Conservation (phyloP, 768 basidiomycete genomes). For the Boletus insuetus region DNA sequence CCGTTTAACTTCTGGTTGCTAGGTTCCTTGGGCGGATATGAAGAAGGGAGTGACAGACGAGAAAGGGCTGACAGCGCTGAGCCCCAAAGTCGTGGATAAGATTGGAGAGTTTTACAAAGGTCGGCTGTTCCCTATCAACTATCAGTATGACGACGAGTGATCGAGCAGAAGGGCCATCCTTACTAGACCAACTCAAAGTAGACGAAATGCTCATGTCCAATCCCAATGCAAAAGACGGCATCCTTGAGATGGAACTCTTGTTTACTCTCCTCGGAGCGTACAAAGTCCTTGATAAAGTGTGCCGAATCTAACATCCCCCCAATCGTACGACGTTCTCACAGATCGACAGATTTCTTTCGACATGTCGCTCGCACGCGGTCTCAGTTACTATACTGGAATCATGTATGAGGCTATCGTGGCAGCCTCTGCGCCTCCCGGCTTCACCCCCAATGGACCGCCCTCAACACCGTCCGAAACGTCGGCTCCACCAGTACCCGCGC, state of each 20-base stretch:
- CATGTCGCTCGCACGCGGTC: slow-evolving; percentile 92
- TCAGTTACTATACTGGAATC: slow-evolving; percentile 98
- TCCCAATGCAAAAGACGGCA: slow-evolving; percentile 71
- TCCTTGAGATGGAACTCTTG: slow-evolving; percentile 82
- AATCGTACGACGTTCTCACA: not conserved
- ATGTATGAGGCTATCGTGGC: slow-evolving; percentile 97
- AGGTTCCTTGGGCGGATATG: slow-evolving; percentile 90
- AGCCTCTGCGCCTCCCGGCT: slow-evolving; percentile 88
- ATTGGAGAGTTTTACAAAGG: slow-evolving; percentile 98
- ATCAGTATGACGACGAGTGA: not conserved
- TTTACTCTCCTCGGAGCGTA: slow-evolving; percentile 83
- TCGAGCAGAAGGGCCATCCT: slow-evolving; percentile 64
- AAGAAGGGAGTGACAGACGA: slow-evolving; percentile 96
- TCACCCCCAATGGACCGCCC: slow-evolving; percentile 52
- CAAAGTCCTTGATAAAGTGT: slow-evolving; percentile 72
- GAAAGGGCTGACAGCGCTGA: slow-evolving; percentile 90
- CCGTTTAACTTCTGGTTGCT: not conserved
- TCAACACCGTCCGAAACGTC: slow-evolving; percentile 28
- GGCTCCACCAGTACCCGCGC: slow-evolving; percentile 9
- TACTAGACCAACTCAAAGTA: slow-evolving; percentile 66
- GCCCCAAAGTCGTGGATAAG: slow-evolving; percentile 76
- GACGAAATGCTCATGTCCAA: slow-evolving; percentile 69
- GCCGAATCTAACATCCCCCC: slow-evolving; percentile 2
- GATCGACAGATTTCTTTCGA: slow-evolving; percentile 82
- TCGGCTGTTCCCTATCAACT: slow-evolving; percentile 25